These are phyloP conservation scores for Zygosaccharomyces gambellarensis DNA, from an alignment of 805 yeast species.

Conservation along the genomic window DNA sequence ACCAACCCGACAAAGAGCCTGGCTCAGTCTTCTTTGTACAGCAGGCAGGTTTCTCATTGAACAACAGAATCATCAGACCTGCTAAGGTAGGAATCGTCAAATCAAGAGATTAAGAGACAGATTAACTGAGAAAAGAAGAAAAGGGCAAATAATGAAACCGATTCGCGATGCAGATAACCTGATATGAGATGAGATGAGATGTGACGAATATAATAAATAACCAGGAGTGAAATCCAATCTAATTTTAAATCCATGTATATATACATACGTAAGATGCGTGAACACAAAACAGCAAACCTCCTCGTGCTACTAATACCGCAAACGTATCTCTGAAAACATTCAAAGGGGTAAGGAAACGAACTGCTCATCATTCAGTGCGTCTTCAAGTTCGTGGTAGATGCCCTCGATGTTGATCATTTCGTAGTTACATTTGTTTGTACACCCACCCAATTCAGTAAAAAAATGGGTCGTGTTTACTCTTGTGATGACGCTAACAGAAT, in stretches of 20 bases:
- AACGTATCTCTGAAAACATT: too few species aligned
- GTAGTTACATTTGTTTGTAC: neutral
- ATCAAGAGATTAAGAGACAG: constrained; percentile 26
- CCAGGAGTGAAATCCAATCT: neutral
- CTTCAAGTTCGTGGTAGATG: neutral
- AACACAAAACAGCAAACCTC: neutral
- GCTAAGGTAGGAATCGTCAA: constrained; percentile 95
- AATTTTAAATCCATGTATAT: neutral
- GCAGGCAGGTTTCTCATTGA: constrained; percentile 81
- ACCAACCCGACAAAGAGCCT: constrained; percentile 82
- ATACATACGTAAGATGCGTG: neutral
- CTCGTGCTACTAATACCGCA: neutral
- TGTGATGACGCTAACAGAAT: neutral
- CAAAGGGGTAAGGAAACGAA: neutral
- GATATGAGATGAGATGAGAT: constrained; percentile 1
- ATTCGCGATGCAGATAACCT: neutral
- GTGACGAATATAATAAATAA: neutral
- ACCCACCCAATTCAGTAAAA: neutral
- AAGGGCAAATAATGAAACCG: neutral
- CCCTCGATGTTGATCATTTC: neutral
- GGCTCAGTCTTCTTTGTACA: constrained; percentile 92
- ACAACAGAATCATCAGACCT: constrained; percentile 85
- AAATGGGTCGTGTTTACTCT: neutral
- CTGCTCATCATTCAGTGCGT: neutral
- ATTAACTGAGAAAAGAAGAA: neutral